Percentiles rank a stretch among this genome's conserved stretches.
phyloP scores from a whole-genome alignment of 2,329 filamentous ascomycete species.

The Chrysosporium queenslandicum region DNA sequence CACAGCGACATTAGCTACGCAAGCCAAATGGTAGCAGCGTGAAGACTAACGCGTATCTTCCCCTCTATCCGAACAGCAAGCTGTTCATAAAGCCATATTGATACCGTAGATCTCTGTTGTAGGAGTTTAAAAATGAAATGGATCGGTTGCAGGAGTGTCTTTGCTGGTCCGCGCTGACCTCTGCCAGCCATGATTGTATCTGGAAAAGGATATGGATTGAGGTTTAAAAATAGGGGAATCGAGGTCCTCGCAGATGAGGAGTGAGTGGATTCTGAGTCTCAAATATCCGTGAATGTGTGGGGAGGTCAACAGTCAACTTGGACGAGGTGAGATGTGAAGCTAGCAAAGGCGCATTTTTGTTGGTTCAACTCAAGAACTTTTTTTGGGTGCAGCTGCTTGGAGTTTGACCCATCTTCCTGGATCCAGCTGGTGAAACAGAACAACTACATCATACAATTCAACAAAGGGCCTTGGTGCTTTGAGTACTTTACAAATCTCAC shows the following conservation, averaged over 20 bases:
- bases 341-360: neutral
- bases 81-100: constrained; percentile 97
- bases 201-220: no score
- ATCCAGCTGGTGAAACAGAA: neutral
- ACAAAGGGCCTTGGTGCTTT: neutral
- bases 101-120: constrained; percentile 70
- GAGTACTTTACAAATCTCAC: neutral
- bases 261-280: neutral
- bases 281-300: neutral
- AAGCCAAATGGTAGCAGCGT: constrained; percentile 3
- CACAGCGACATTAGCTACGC: constrained; percentile 10
- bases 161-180: constrained; percentile 48
- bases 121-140: constrained; percentile 94
- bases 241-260: neutral
- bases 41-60: constrained; percentile 67
- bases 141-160: constrained; percentile 65
- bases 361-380: constrained; percentile 7
- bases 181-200: constrained; percentile 43
- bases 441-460: neutral
- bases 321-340: constrained; percentile 1
- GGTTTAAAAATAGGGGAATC: no score
- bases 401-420: neutral
- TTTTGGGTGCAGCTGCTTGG: neutral
- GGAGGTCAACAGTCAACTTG: no score
- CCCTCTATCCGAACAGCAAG: constrained; percentile 88